Percentiles rank a stretch among this genome's conserved stretches.
Evolutionary conservation across 1,139 yeast genomes (phyloP).

Genomic region (Wickerhamomyces sp.): DNA sequence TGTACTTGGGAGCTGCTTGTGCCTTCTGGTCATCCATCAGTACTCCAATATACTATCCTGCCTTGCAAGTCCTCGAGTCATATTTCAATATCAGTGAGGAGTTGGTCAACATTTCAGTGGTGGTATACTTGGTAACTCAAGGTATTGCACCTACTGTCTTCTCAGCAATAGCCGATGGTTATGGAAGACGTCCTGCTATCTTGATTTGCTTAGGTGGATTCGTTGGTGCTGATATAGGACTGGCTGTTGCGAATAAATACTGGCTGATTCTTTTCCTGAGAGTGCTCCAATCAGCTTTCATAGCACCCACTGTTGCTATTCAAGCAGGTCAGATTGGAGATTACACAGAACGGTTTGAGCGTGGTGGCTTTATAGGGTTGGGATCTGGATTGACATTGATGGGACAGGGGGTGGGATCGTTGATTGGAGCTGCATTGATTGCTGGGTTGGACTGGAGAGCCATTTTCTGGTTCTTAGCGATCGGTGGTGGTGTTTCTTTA

Average conservation of each 20-base stretch:
- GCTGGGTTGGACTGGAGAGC: slow-evolving; percentile 66
- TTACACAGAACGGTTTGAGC: slow-evolving; percentile 49
- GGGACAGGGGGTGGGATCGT: slow-evolving; percentile 75
- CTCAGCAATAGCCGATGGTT: slow-evolving; percentile 56
- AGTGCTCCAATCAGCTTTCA: slow-evolving; percentile 65
- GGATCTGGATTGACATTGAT: slow-evolving; percentile 59
- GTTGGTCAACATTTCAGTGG: slow-evolving; percentile 58
- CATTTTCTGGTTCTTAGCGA: slow-evolving; percentile 68
- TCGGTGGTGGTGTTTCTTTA: slow-evolving; percentile 45
- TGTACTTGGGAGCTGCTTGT: slow-evolving; percentile 31
- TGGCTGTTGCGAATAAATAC: slow-evolving; percentile 49
- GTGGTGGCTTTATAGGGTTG: slow-evolving; percentile 64
- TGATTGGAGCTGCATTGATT: slow-evolving; percentile 65
- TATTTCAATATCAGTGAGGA: slow-evolving; percentile 50
- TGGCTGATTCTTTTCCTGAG: slow-evolving; percentile 53
- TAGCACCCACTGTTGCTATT: slow-evolving; percentile 66
- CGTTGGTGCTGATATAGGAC: slow-evolving; percentile 52
- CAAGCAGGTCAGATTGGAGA: slow-evolving; percentile 68
- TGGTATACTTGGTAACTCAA: slow-evolving; percentile 64
- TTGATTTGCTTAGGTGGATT: slow-evolving; percentile 48
- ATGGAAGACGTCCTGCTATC: slow-evolving; percentile 65
- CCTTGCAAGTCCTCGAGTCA: slow-evolving; percentile 46
- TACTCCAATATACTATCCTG: slow-evolving; percentile 69
- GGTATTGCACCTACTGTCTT: slow-evolving; percentile 61
- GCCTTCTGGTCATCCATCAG: slow-evolving; percentile 60